Percentiles rank a stretch among this genome's conserved stretches.
Conservation (phyloP, 305 asterid species). For the Fraxinus ornus region DNA sequence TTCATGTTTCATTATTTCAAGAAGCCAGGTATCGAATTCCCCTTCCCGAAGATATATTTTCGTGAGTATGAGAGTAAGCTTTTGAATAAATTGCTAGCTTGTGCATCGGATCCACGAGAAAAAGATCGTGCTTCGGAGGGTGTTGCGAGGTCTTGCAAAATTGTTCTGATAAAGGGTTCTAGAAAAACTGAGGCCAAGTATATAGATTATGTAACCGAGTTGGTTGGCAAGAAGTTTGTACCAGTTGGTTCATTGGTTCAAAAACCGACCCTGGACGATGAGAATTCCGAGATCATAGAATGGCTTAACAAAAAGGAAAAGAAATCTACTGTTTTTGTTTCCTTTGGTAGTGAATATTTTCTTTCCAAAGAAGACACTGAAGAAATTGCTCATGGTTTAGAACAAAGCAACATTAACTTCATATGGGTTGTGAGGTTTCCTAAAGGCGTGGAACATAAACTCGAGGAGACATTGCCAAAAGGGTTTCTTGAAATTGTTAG, state of each 20-base stretch:
- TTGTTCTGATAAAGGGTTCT: slow-evolving; percentile 32
- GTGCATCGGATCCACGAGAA: slow-evolving; percentile 9
- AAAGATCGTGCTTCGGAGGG: slow-evolving; percentile 13
- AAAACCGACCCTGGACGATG: slow-evolving; percentile 12
- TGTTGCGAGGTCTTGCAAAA: slow-evolving; percentile 18
- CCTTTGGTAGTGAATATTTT: slow-evolving; percentile 35
- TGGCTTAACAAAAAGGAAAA: slow-evolving; percentile 32
- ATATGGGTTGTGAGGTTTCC: slow-evolving; percentile 41
- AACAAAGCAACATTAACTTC: slow-evolving; percentile 24
- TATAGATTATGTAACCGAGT: slow-evolving; percentile 19
- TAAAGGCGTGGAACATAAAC: slow-evolving; percentile 11
- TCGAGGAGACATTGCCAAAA: slow-evolving; percentile 21
- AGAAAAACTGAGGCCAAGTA: slow-evolving; percentile 28
- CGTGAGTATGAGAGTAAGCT: background rate
- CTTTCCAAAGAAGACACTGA: slow-evolving; percentile 21
- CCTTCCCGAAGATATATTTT: background rate
- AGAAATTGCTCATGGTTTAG: slow-evolving; percentile 32
- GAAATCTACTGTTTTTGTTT: slow-evolving; percentile 26
- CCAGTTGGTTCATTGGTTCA: slow-evolving; percentile 33
- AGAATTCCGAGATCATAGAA: background rate
- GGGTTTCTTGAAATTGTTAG: slow-evolving; percentile 23
- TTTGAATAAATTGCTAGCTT: slow-evolving; percentile 16
- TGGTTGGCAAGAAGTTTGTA: slow-evolving; percentile 26
- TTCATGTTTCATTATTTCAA: background rate
- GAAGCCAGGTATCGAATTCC: background rate